Evolutionary conservation across 495 filamentous ascomycete genomes (phyloP), one percentile per base, ranked within the genome.

Genomic region (Penicillium roqueforti): DNA sequence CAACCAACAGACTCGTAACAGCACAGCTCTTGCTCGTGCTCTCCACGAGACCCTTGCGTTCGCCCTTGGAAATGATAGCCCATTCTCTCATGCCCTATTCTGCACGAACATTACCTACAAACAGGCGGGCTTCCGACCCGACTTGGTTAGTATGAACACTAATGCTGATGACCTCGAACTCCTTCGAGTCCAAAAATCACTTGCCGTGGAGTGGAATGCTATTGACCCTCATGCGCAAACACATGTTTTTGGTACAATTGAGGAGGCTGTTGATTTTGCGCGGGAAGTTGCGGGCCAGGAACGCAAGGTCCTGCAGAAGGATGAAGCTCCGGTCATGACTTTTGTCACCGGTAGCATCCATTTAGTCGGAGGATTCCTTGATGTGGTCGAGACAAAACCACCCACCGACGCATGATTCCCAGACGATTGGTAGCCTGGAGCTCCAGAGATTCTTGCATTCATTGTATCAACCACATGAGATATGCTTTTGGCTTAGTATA

Each of bases 1-100:
- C 80, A 98, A 98, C 71, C 93, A 98, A 62, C 92, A 97, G 64
- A 90, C 86, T 10, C 85, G 92, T 16, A 80, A 87, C 47, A 89
- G 91, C 49, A 68, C 69, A 25, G 75, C 80, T 10, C 72, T 87
- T n/a, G 86, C 87, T 9, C 69, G 79, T 11, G 78, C 83, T 1
- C 83, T 95, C 18, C 80, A 92, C 56, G 71, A 78, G 22, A 84
- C 83, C 1, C 79, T 97, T 29, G 66, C 81, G 31, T 67, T 74
- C 4, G 77, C 83, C 0, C 71, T 88, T 1, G 68, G 70, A 6
- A 68, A 78, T 9, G 71, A 74, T 11, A 68, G 69, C 3, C 76
- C 84, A 1, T 96, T 97, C 60, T 80, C 86, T 18, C 86, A 91
- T 55, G 91, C 85, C 28, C 72, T 96, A 7, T 97, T 98, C 71